phyloP scores from a whole-genome alignment of 2,329 filamentous ascomycete species.

The Leptodontidium sp. region DNA sequence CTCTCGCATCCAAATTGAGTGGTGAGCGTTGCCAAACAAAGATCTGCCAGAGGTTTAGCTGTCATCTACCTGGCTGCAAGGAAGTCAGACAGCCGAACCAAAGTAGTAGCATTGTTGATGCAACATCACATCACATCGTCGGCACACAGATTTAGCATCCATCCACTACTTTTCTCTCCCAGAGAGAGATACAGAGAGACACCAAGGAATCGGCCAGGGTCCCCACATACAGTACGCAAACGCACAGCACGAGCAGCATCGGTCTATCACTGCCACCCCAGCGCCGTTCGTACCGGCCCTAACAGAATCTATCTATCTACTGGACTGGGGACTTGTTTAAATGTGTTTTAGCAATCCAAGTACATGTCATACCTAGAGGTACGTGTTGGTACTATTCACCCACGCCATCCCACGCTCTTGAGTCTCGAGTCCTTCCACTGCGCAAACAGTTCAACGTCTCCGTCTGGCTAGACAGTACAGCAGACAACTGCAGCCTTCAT shows the following conservation, averaged over 20 bases:
- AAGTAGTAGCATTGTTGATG: background rate
- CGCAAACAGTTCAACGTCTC: background rate
- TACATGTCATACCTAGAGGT: background rate
- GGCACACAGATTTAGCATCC: slow-evolving; percentile 3
- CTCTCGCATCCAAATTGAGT: background rate
- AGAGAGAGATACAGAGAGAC: background rate
- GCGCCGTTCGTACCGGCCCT: slow-evolving; percentile 15
- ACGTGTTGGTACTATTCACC: background rate
- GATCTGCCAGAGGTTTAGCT: background rate
- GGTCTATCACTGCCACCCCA: slow-evolving; percentile 9
- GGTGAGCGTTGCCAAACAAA: background rate
- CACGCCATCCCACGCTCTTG: slow-evolving; percentile 7
- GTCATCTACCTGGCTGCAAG: background rate
- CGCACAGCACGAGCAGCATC: slow-evolving; percentile 3
- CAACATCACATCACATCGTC: slow-evolving; percentile 1
- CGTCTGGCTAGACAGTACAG: background rate
- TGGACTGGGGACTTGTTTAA: too few relatives aligned
- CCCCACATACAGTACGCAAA: slow-evolving; percentile 7
- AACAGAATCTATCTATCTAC: background rate
- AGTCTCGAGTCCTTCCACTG: background rate
- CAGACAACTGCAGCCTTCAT: slow-evolving; percentile 1
- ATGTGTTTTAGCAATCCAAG: background rate
- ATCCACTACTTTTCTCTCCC: background rate
- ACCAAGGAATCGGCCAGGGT: background rate
- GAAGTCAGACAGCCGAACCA: background rate